These are phyloP conservation scores for Diaporthe citriasiana DNA, from an alignment of 2,329 filamentous ascomycete genomes.

Conservation along the genomic window DNA sequence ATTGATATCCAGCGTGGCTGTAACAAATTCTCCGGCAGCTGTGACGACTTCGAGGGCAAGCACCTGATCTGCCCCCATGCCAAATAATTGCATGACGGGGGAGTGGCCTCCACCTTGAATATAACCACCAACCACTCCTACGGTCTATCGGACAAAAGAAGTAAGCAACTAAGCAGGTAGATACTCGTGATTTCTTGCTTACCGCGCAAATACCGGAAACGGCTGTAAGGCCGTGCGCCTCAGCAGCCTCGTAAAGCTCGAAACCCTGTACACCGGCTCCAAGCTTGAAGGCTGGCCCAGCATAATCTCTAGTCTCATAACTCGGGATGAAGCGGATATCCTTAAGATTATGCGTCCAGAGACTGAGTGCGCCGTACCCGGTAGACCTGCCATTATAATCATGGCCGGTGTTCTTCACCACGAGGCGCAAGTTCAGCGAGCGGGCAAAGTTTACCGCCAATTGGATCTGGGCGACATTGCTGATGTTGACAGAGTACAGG, in stretches of 20 bases:
- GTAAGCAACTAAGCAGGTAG: not conserved
- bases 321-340: slow-evolving; percentile 48
- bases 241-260: slow-evolving; percentile 26
- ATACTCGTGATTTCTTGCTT: not conserved
- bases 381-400: slow-evolving; percentile 58
- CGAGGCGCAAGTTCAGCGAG: slow-evolving; percentile 62
- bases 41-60: slow-evolving; percentile 60
- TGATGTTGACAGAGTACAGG: slow-evolving; percentile 56
- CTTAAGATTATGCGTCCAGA: slow-evolving; percentile 56
- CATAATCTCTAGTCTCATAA: slow-evolving; percentile 49
- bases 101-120: slow-evolving; percentile 33
- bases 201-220: slow-evolving; percentile 37
- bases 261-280: slow-evolving; percentile 35
- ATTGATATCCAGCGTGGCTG: slow-evolving; percentile 56
- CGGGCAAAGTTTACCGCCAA: slow-evolving; percentile 62
- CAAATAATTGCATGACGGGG: slow-evolving; percentile 8
- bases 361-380: slow-evolving; percentile 54
- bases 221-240: slow-evolving; percentile 24
- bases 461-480: slow-evolving; percentile 58
- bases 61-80: slow-evolving; percentile 30
- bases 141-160: slow-evolving; percentile 27
- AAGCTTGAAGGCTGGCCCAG: slow-evolving; percentile 62
- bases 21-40: slow-evolving; percentile 57
- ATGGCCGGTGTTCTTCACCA: slow-evolving; percentile 67
- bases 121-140: slow-evolving; percentile 24